Evolutionary conservation across 192 early-diverging fungal species (phyloP), one percentile per base, ranked within the genome.

Genomic region (Coemansia sp.): DNA sequence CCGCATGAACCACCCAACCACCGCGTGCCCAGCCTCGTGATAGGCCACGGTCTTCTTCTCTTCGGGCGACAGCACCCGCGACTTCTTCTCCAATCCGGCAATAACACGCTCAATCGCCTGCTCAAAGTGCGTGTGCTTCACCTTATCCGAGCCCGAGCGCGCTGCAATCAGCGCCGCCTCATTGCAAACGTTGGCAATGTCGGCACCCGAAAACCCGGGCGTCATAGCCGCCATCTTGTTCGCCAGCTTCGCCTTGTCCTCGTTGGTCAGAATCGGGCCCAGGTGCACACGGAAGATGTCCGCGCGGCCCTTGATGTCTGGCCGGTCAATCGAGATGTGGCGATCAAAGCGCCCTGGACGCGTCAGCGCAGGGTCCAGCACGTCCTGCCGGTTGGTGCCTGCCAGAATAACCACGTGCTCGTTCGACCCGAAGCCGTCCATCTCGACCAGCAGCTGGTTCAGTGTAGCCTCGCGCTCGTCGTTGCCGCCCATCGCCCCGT

Each of bases 21-120:
- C 93, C 27, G 97, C 97, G 69, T 99, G 97, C 1, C 97, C 97
- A 16, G 97, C 97, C 83, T 99, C 97, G 77, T 99, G 97, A 75
- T 99, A 95, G 8, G 97, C 97, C 32, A 99, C 95, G 22, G 93
- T 96, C 85, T 91, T 96, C 86, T 99, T 99, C 81, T 99, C 97
- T 54, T 94, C 91, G 2, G 97, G 95, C 28, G 90, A 90, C 49
- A 99, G 80, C 29, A 97, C 91, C 19, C 91, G 86, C 30, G 92
- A 92, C 76, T 97, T 98, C 85, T 97, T 99, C 74, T 99, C 97
- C 6, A 99, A 81, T 22, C 97, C 97, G 9, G 88, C 97, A 81
- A 99, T 93, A 31, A 99, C 97, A 46, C 97, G 88, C 73, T 99
- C 97, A 68, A 99, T 97, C 42, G 97, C 97, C 54, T 85, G 82